Conservation (phyloP, 371 early-diverging fungal genomes). For the Mycotypha africana region DNA sequence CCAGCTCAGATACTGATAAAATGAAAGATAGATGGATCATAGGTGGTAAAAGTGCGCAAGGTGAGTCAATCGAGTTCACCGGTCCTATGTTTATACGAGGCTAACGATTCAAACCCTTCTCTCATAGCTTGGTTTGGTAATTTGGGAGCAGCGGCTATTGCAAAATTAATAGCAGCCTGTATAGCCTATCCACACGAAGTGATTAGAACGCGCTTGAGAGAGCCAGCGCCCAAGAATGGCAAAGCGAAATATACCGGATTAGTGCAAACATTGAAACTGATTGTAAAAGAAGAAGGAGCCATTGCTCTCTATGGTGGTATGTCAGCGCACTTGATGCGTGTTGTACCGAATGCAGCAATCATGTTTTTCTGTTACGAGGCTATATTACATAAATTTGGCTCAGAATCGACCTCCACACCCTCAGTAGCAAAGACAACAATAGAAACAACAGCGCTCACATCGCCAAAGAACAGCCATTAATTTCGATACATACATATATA, state of each 20-base stretch:
- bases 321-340: constrained; percentile 90
- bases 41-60: constrained; percentile 31
- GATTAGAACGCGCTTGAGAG: constrained; percentile 74
- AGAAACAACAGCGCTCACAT: too few relatives aligned
- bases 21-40: constrained; percentile 6
- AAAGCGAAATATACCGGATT: constrained; percentile 76
- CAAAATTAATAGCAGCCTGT: constrained; percentile 87
- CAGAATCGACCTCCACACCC: too few relatives aligned
- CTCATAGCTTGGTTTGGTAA: constrained; percentile 64
- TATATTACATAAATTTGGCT: constrained; percentile 59
- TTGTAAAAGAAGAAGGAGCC: constrained; percentile 83
- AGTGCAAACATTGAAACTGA: constrained; percentile 61
- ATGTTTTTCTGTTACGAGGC: constrained; percentile 92
- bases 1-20: not conserved
- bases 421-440: too few relatives aligned
- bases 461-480: too few relatives aligned
- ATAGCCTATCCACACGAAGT: constrained; percentile 89
- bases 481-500: too few relatives aligned
- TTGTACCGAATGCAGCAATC: constrained; percentile 95
- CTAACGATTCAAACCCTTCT: not conserved
- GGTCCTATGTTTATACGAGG: too few relatives aligned
- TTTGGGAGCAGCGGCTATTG: constrained; percentile 77
- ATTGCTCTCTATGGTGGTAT: constrained; percentile 91
- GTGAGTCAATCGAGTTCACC: not conserved
- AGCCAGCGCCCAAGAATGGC: constrained; percentile 62